Conservation (phyloP, 1,139 yeast species). For the Sugiyamaella pinicola region DNA sequence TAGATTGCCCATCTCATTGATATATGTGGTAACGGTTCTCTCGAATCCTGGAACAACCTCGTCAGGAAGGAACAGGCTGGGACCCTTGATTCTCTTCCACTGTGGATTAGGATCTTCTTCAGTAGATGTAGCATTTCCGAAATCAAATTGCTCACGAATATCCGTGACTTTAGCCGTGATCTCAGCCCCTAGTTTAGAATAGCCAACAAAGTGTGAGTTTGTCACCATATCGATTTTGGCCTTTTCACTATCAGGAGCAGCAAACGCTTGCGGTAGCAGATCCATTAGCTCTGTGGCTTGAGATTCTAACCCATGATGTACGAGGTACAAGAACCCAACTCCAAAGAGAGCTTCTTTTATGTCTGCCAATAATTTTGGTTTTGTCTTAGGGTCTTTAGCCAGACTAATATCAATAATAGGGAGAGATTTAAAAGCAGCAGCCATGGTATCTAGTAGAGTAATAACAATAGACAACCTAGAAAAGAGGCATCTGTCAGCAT, state of each 20-base stretch:
- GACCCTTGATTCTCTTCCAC: slow-evolving; percentile 64
- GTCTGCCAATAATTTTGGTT: slow-evolving; percentile 49
- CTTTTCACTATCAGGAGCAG: slow-evolving; percentile 56
- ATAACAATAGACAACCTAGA: background rate
- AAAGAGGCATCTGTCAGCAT: background rate
- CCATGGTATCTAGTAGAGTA: slow-evolving; percentile 16
- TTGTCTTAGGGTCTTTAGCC: slow-evolving; percentile 45
- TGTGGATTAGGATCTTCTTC: slow-evolving; percentile 36
- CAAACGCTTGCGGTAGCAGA: slow-evolving; percentile 54
- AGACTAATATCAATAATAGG: slow-evolving; percentile 41
- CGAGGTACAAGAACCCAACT: slow-evolving; percentile 61
- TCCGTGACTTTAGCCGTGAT: slow-evolving; percentile 62
- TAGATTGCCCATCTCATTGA: slow-evolving; percentile 52
- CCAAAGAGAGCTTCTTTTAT: slow-evolving; percentile 59
- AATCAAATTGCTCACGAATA: slow-evolving; percentile 69
- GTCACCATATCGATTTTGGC: slow-evolving; percentile 59
- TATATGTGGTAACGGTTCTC: slow-evolving; percentile 50
- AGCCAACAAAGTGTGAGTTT: slow-evolving; percentile 69
- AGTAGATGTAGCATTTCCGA: slow-evolving; percentile 58
- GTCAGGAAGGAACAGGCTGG: slow-evolving; percentile 62
- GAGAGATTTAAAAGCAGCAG: slow-evolving; percentile 29
- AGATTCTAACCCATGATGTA: slow-evolving; percentile 50
- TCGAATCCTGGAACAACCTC: slow-evolving; percentile 54
- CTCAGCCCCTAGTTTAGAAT: slow-evolving; percentile 66
- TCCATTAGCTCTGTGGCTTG: slow-evolving; percentile 49